phyloP scores from a whole-genome alignment of 345 rosid genomes.

The Dimocarpus longan region DNA sequence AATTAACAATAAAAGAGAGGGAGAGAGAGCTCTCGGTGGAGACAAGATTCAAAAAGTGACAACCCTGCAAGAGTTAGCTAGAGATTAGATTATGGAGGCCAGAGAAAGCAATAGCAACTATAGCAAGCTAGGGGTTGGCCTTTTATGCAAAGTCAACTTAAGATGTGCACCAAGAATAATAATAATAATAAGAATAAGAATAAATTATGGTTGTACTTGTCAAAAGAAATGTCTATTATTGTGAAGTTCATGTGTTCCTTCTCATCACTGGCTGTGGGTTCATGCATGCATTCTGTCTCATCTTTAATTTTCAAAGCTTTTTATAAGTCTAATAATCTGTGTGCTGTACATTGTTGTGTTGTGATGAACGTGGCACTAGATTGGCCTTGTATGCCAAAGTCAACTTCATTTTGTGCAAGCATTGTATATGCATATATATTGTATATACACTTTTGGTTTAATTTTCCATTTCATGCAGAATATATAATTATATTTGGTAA shows the following conservation, averaged over 20 bases:
- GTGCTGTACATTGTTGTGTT: not conserved
- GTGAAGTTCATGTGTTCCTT: not conserved
- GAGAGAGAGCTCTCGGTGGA: not conserved
- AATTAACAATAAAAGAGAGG: no score
- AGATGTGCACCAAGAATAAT: not conserved
- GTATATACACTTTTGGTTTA: not conserved
- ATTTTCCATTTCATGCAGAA: not conserved
- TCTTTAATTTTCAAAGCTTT: not conserved
- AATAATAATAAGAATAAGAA: not conserved
- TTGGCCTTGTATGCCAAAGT: constrained; percentile 13
- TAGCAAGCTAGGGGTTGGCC: not conserved
- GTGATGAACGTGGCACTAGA: not conserved
- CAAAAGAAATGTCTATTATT: not conserved
- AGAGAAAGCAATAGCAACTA: not conserved
- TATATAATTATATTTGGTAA: no score
- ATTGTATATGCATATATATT: not conserved
- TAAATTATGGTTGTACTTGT: not conserved
- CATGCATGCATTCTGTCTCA: constrained; percentile 1
- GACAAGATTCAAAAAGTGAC: not conserved
- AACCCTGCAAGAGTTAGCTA: not conserved
- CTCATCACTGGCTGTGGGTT: not conserved
- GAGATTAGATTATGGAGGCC: constrained; percentile 8
- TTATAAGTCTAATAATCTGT: not conserved
- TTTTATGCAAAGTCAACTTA: constrained; percentile 14
- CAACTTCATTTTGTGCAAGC: constrained; percentile 15